Percentiles rank a stretch among this genome's conserved stretches.
phyloP scores from a whole-genome alignment of 139 green algal genomes.

The Tetradesmus lagerheimii region DNA sequence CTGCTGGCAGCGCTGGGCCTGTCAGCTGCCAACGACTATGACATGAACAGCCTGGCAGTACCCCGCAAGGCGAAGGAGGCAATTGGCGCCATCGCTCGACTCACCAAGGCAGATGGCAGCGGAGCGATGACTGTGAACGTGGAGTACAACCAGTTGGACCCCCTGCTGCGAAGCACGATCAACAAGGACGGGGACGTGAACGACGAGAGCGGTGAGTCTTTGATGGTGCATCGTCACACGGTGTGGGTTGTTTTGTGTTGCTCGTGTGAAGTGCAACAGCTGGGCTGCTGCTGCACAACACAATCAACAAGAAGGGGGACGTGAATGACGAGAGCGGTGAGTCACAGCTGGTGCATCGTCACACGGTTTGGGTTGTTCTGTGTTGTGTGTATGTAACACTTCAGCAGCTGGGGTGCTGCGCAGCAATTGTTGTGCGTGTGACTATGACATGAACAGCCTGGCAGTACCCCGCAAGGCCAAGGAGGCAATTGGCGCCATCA shows the following conservation, averaged over 20 bases:
- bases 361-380: no score
- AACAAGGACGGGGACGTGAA: conserved; percentile 87
- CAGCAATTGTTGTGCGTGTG: no score
- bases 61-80: conserved; percentile 80
- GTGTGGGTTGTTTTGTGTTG: conserved; percentile 58
- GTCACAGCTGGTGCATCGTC: no score
- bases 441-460: conserved; percentile 94
- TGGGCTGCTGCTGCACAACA: no score
- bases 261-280: no score
- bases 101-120: conserved; percentile 51
- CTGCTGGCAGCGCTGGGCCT: conserved; percentile 91
- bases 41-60: conserved; percentile 89
- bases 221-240: no score
- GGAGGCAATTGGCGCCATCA: conserved; percentile 96
- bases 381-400: no score
- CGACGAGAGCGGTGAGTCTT: conserved; percentile 68
- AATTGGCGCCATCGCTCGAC: conserved; percentile 89
- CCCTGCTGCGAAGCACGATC: conserved; percentile 86
- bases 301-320: no score
- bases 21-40: conserved; percentile 75
- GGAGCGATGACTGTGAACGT: conserved; percentile 86
- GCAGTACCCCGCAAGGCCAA: conserved; percentile 57
- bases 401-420: no score
- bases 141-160: conserved; percentile 99
- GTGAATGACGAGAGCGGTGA: no score